Percentiles rank a stretch among this genome's conserved stretches.
These are phyloP conservation scores for Neophaeococcomyces mojaviensis DNA, from an alignment of 2,329 filamentous ascomycete species.

Conservation along the genomic window DNA sequence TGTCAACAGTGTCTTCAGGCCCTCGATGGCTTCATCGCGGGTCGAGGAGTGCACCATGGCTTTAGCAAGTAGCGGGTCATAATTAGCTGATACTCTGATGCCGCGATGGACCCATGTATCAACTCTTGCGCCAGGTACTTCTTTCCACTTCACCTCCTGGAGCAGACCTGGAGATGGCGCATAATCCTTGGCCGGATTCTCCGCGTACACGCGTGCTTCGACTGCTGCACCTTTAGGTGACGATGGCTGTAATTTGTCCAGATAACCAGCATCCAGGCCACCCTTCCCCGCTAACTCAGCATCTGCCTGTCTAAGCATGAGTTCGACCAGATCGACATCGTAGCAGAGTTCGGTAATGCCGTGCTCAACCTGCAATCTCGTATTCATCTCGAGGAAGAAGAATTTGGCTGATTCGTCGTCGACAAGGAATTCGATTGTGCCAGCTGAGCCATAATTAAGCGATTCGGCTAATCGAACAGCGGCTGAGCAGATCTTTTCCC, in stretches of 20 bases:
- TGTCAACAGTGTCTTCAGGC: slow-evolving; percentile 37
- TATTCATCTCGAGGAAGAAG: slow-evolving; percentile 59
- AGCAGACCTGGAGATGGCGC: slow-evolving; percentile 53
- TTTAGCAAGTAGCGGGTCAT: slow-evolving; percentile 53
- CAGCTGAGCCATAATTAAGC: slow-evolving; percentile 69
- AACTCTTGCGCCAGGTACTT: slow-evolving; percentile 43
- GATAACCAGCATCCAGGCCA: slow-evolving; percentile 35
- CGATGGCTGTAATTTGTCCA: slow-evolving; percentile 37
- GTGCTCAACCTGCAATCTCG: slow-evolving; percentile 52
- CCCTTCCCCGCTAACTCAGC: slow-evolving; percentile 39
- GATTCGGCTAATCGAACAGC: slow-evolving; percentile 60
- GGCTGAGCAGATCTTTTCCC: slow-evolving; percentile 54
- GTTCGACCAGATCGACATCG: slow-evolving; percentile 45
- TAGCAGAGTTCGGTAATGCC: slow-evolving; percentile 52
- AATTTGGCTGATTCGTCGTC: slow-evolving; percentile 75
- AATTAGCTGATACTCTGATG: slow-evolving; percentile 49
- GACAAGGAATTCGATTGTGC: slow-evolving; percentile 84
- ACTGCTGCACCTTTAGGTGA: slow-evolving; percentile 43
- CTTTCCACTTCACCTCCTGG: slow-evolving; percentile 50
- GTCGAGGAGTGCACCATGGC: slow-evolving; percentile 47
- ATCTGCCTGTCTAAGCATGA: slow-evolving; percentile 52
- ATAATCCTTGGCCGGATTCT: slow-evolving; percentile 53
- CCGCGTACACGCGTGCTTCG: slow-evolving; percentile 50
- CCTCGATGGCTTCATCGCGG: slow-evolving; percentile 37
- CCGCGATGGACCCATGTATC: slow-evolving; percentile 59